Percentiles rank a stretch among this genome's conserved stretches.
Evolutionary conservation across 2,329 filamentous ascomycete species (phyloP).

Genomic region (Stylonectria norvegica): DNA sequence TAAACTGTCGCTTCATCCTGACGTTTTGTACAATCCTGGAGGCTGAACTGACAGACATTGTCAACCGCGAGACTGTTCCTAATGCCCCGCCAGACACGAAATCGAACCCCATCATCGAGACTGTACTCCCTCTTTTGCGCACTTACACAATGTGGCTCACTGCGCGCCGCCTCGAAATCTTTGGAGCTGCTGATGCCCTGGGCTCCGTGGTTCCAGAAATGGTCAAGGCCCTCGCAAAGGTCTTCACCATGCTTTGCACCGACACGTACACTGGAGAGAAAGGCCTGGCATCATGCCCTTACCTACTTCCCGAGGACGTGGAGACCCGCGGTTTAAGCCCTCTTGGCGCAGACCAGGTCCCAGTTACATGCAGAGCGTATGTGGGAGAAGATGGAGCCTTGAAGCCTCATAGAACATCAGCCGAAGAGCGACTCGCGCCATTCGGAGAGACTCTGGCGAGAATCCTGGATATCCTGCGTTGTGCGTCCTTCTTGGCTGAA

Average conservation of each 20-base stretch:
- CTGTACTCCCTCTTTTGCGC: constrained; percentile 51
- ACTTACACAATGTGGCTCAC: constrained; percentile 54
- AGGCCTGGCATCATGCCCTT: constrained; percentile 41
- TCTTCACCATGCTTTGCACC: constrained; percentile 46
- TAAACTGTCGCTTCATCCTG: constrained; percentile 76
- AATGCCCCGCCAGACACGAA: constrained; percentile 23
- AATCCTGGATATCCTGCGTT: constrained; percentile 47
- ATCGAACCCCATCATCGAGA: constrained; percentile 38
- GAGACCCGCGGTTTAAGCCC: constrained; percentile 44
- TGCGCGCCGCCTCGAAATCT: constrained; percentile 43
- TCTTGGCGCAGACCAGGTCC: constrained; percentile 37
- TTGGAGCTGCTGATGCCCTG: constrained; percentile 43
- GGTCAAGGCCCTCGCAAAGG: constrained; percentile 44
- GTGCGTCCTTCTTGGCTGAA: constrained; percentile 46
- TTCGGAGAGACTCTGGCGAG: constrained; percentile 43
- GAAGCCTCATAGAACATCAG: constrained; percentile 40
- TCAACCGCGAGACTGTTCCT: constrained; percentile 21
- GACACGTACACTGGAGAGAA: constrained; percentile 40
- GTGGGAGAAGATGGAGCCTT: constrained; percentile 32
- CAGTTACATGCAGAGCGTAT: constrained; percentile 39
- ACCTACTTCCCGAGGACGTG: constrained; percentile 51
- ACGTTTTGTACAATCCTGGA: constrained; percentile 67
- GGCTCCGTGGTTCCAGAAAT: constrained; percentile 45
- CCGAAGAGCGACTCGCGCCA: constrained; percentile 30
- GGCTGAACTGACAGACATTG: constrained; percentile 61